Evolutionary conservation across 371 early-diverging fungal species (phyloP).

Genomic region (Blakeslea trispora): DNA sequence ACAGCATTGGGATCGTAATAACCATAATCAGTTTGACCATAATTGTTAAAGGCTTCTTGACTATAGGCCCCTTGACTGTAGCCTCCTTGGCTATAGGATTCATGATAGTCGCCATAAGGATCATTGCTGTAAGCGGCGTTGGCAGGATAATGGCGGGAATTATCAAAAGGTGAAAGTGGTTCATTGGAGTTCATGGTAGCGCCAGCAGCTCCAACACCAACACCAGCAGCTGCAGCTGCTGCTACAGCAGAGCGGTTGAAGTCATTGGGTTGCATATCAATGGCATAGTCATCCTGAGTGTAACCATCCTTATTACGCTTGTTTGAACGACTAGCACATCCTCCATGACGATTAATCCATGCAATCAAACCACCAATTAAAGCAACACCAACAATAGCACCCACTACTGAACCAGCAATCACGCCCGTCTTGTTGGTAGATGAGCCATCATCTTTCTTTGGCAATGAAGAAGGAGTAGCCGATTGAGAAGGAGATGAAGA

Average conservation of each 20-base stretch:
- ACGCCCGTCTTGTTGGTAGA: conserved; percentile 21
- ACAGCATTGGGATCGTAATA: conserved; percentile 18
- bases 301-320: conserved; percentile 12
- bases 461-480: neutral
- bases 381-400: conserved; percentile 39
- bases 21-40: conserved; percentile 19
- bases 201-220: conserved; percentile 2
- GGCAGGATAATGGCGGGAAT: conserved; percentile 20
- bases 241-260: conserved; percentile 10
- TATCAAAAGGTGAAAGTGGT: conserved; percentile 26
- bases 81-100: conserved; percentile 21
- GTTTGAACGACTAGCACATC: conserved; percentile 17
- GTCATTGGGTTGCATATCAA: conserved; percentile 30
- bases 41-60: conserved; percentile 5
- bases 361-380: conserved; percentile 37
- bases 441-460: neutral
- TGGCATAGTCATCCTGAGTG: conserved; percentile 21
- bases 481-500: conserved; percentile 9
- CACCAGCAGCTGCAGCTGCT: conserved; percentile 9
- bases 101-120: conserved; percentile 18
- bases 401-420: conserved; percentile 47
- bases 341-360: conserved; percentile 31
- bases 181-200: conserved; percentile 8
- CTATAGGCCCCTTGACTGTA: conserved; percentile 21
- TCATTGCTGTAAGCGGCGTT: conserved; percentile 14